Evolutionary conservation across 2,329 filamentous ascomycete species (phyloP).

Genomic region (Raffaelea arxii): DNA sequence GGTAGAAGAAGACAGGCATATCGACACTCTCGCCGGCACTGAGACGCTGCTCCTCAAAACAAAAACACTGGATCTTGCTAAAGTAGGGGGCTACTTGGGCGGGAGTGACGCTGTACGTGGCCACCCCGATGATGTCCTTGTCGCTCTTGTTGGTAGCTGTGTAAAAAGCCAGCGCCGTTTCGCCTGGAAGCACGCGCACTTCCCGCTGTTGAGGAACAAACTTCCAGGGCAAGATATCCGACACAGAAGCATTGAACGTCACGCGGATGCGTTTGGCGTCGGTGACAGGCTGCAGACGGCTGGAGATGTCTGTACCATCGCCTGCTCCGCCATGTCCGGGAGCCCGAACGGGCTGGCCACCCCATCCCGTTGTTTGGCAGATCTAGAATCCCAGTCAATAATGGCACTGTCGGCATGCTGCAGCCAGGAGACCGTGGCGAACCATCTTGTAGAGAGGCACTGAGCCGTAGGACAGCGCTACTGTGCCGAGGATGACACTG

Average conservation of each 20-base stretch:
- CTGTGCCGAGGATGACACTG: constrained; percentile 68
- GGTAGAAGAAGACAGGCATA: constrained; percentile 99
- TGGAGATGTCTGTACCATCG: constrained; percentile 54
- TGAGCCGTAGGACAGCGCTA: constrained; percentile 72
- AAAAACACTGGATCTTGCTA: constrained; percentile 99
- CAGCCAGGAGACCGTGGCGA: no score
- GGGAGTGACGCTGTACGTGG: constrained; percentile 94
- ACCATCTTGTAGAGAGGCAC: constrained; percentile 87
- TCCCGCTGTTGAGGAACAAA: constrained; percentile 95
- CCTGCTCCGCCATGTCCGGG: constrained; percentile 51
- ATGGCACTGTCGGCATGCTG: no score
- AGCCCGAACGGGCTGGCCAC: constrained; percentile 82
- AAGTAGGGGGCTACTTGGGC: constrained; percentile 96
- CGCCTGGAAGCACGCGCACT: constrained; percentile 87
- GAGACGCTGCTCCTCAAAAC: constrained; percentile 92
- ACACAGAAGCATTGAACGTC: constrained; percentile 92
- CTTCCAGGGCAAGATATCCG: constrained; percentile 93
- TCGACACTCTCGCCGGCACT: constrained; percentile 95
- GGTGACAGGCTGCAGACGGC: constrained; percentile 70
- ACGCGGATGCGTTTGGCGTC: constrained; percentile 79
- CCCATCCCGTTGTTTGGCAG: constrained; percentile 82
- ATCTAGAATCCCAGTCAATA: constrained; percentile 39
- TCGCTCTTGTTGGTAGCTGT: constrained; percentile 87
- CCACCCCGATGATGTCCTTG: constrained; percentile 93
- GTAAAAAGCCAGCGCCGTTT: constrained; percentile 95